phyloP scores from a whole-genome alignment of 495 filamentous ascomycete genomes.

The Staphylotrichum tortipilum region DNA sequence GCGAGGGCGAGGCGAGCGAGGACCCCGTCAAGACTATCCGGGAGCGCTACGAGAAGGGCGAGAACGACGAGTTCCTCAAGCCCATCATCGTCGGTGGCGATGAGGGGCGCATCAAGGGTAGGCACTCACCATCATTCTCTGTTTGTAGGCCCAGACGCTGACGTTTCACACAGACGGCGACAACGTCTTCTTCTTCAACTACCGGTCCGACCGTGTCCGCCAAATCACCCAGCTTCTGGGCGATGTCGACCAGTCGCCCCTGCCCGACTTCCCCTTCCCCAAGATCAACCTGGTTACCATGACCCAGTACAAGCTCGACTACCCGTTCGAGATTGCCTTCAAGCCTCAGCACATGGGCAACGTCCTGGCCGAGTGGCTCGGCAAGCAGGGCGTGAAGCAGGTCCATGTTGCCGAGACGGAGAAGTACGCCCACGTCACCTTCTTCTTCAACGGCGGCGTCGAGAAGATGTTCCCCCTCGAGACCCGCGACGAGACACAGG shows the following conservation, averaged over 20 bases:
- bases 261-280: conserved; percentile 88
- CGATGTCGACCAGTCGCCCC: conserved; percentile 79
- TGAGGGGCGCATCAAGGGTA: conserved; percentile 74
- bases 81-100: conserved; percentile 90
- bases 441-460: conserved; percentile 99
- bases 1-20: conserved; percentile 74
- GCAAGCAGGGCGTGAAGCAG: conserved; percentile 78
- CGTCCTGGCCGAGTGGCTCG: conserved; percentile 90
- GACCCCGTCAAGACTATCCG: conserved; percentile 83
- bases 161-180: conserved; percentile 63
- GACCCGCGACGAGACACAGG: conserved; percentile 55
- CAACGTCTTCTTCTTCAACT: conserved; percentile 99
- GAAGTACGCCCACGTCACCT: conserved; percentile 98
- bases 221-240: conserved; percentile 94
- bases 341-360: conserved; percentile 92
- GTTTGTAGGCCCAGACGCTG: not conserved
- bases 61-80: conserved; percentile 97
- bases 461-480: conserved; percentile 94
- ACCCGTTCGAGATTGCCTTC: conserved; percentile 88
- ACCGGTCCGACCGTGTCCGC: conserved; percentile 95
- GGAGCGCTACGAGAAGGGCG: conserved; percentile 74
- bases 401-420: conserved; percentile 97
- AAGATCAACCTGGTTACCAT: conserved; percentile 91
- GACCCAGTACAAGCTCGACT: conserved; percentile 97
- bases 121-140: conserved; percentile 2